These are phyloP conservation scores for Saccharomyces eubayanus DNA, from an alignment of 805 yeast species.

Conservation along the genomic window DNA sequence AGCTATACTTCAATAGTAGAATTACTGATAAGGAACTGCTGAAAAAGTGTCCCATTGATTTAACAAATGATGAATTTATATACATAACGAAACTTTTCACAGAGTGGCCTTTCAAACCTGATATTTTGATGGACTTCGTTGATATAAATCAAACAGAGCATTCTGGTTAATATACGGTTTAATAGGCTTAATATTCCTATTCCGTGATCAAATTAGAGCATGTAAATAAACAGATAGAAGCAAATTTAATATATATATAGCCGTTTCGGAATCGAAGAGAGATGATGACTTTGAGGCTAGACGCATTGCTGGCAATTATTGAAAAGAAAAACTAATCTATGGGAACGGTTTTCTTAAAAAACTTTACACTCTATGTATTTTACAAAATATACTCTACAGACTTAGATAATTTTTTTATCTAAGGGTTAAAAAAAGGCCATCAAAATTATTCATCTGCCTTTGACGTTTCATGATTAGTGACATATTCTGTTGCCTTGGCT, in stretches of 20 bases:
- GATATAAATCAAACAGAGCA: constrained; percentile 25
- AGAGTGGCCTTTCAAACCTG: constrained; percentile 85
- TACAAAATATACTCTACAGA: not conserved
- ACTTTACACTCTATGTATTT: not conserved
- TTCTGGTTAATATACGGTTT: not conserved
- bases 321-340: not conserved
- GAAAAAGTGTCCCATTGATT: constrained; percentile 38
- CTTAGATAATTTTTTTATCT: not conserved
- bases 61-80: constrained; percentile 49
- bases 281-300: not conserved
- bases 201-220: not conserved
- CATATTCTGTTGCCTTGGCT: constrained; percentile 82
- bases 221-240: constrained; percentile 11
- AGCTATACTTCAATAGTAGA: constrained; percentile 36
- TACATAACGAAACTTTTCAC: constrained; percentile 45
- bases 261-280: constrained; percentile 1
- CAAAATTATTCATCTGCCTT: not conserved
- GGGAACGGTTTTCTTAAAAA: not conserved
- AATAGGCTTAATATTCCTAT: not conserved
- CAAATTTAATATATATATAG: constrained; percentile 4
- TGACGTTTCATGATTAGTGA: constrained; percentile 26
- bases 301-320: not conserved
- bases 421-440: not conserved
- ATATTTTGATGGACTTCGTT: constrained; percentile 35
- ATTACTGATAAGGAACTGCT: constrained; percentile 34